Evolutionary conservation across 805 yeast species (phyloP).

Genomic region (Jamesozyma jinghongensis): DNA sequence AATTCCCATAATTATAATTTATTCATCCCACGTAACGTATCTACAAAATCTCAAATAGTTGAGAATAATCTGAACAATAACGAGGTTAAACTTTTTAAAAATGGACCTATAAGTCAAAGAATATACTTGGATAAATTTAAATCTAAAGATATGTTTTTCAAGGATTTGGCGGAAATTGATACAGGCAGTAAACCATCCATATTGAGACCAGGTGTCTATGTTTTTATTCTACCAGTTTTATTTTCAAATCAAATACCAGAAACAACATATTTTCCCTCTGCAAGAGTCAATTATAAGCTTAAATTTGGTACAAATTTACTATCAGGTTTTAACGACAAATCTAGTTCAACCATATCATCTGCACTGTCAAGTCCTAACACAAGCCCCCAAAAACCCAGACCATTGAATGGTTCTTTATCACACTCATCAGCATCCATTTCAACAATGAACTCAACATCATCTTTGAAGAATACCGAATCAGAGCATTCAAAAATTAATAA

Average conservation of each 20-base stretch:
- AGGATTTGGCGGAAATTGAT: neutral
- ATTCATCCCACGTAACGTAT: conserved; percentile 27
- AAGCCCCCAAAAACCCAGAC: neutral
- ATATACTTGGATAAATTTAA: conserved; percentile 15
- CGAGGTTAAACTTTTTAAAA: conserved; percentile 16
- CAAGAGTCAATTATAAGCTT: conserved; percentile 17
- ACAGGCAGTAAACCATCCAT: neutral
- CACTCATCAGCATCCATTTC: neutral
- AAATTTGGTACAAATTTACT: conserved; percentile 10
- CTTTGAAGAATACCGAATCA: conserved; percentile 7
- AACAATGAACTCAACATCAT: conserved; percentile 1
- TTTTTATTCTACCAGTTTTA: conserved; percentile 52
- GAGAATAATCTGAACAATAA: conserved; percentile 16
- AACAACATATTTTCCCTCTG: conserved; percentile 34
- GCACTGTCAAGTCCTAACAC: neutral
- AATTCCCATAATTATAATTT: conserved; percentile 37
- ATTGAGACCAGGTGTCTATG: conserved; percentile 54
- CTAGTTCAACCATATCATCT: neutral
- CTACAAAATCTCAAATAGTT: conserved; percentile 16
- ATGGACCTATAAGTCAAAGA: conserved; percentile 7
- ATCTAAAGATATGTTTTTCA: conserved; percentile 9
- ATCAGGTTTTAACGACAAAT: neutral
- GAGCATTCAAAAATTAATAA: conserved; percentile 7
- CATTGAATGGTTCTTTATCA: neutral
- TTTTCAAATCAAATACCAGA: conserved; percentile 57